Evolutionary conservation across 2,329 filamentous ascomycete genomes (phyloP), one percentile per base, ranked within the genome.

Genomic region (Colletotrichum simmondsii): DNA sequence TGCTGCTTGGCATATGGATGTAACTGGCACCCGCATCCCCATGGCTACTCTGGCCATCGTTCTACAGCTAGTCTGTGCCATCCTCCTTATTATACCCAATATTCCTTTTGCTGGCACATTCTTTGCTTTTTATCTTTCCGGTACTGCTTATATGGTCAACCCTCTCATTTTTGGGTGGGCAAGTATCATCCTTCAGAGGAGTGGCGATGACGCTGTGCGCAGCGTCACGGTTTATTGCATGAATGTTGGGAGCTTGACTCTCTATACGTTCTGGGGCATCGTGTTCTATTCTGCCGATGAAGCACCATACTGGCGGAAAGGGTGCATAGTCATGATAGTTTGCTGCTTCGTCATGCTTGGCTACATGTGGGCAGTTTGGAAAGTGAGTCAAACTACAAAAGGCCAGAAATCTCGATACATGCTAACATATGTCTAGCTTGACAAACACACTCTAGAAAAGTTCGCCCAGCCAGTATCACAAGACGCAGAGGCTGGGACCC

Each of bases 201-300:
- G 74, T 4, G 82, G 82, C 8, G 83, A 84, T 35, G 82, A 85
- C 69, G 81, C 82, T 2, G 76, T 79, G 2, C 74, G 83, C 52
- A 80, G 78, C 6, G 75, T 85, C 3, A 81, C 81, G 7, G 75
- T 85, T 1, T 83, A 82, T 32, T 76, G 78, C 11, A 84, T 85
- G 82, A 83, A 81, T 56, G 79, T 81, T 59, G 78, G 79, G 16
- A 80, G 81, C 16, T 78, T 81, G 24, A 78, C 82, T 3, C 71
- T 84, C 24, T 84, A 82, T 60, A 81, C 81, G 0, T 83, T 83
- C 61, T 85, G 82, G 82, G 81, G 82, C 1, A 80, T 84, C 26
- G 75, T 78, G 0, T 65, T 85, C 11, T 84, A 84, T 66, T 73
- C 80, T 2, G 80, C 80, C 0, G 78, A 77, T 6, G 81, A 83